phyloP scores from a whole-genome alignment of 129 eudicot genomes.

The Helichrysum umbraculigerum region DNA sequence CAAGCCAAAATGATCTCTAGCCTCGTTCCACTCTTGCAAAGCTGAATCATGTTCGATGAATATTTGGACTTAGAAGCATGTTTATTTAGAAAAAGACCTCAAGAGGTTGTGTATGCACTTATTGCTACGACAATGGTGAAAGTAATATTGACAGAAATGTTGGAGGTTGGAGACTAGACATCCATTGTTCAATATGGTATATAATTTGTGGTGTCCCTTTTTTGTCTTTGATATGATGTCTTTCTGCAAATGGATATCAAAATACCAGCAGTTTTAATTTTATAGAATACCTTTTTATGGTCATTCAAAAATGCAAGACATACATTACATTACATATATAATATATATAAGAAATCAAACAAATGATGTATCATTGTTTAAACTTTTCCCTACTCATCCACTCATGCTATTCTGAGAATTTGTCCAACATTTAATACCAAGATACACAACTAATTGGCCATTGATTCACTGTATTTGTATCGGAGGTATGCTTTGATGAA shows the following conservation, averaged over 20 bases:
- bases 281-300: no score
- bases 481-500: constrained; percentile 86
- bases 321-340: background rate
- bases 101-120: background rate
- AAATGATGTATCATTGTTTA: background rate
- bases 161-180: background rate
- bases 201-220: background rate
- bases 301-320: background rate
- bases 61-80: background rate
- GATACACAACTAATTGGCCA: constrained; percentile 28
- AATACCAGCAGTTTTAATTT: no score
- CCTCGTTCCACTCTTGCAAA: background rate
- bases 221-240: no score
- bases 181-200: background rate
- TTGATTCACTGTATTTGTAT: constrained; percentile 59
- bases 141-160: background rate
- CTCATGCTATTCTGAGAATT: background rate
- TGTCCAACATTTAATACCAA: background rate
- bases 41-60: background rate
- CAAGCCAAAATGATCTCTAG: no score
- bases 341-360: background rate
- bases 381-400: background rate
- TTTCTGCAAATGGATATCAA: no score
- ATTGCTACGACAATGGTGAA: background rate
- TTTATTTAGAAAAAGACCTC: background rate